Evolutionary conservation across 192 early-diverging fungal genomes (phyloP).

Genomic region (Podochytrium sp.): DNA sequence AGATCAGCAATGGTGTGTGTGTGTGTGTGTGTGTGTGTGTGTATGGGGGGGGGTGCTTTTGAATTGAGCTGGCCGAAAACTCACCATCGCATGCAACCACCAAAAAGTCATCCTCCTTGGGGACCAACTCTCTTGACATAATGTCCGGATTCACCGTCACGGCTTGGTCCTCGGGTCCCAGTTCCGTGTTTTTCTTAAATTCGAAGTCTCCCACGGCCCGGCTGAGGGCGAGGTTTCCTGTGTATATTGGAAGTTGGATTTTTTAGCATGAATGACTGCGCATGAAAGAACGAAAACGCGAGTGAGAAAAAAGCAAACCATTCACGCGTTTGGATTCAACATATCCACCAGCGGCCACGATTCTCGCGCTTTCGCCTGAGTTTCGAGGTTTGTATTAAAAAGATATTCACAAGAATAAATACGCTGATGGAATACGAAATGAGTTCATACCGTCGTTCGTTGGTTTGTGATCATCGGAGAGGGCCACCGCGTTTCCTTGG

Average conservation of each 20-base stretch:
- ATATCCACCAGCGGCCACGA: conserved; percentile 88
- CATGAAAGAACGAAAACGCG: background rate
- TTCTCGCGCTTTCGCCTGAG: conserved; percentile 75
- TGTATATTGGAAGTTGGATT: background rate
- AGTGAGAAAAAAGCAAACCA: too few relatives aligned
- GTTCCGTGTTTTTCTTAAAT: conserved; percentile 84
- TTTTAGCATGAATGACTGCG: background rate
- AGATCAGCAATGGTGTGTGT: too few relatives aligned
- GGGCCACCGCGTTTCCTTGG: conserved; percentile 69
- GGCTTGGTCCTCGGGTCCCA: conserved; percentile 85
- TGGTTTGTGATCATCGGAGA: conserved; percentile 96
- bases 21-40: too few relatives aligned
- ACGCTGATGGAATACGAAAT: background rate
- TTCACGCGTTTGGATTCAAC: conserved; percentile 98
- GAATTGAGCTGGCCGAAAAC: background rate
- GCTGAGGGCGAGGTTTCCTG: conserved; percentile 91
- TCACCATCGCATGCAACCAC: conserved; percentile 94
- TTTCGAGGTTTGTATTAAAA: background rate
- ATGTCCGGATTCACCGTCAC: conserved; percentile 92
- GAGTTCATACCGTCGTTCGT: conserved; percentile 58
- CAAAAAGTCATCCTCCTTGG: conserved; percentile 83
- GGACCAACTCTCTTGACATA: conserved; percentile 52
- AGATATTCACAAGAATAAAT: background rate
- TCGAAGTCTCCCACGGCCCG: conserved; percentile 98
- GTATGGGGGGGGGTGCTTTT: background rate